A percentile compares a stretch with the other conserved stretches of the same genome.
These are phyloP conservation scores for Capsicum baccatum DNA, from an alignment of 257 asterid genomes.

Conservation along the genomic window DNA sequence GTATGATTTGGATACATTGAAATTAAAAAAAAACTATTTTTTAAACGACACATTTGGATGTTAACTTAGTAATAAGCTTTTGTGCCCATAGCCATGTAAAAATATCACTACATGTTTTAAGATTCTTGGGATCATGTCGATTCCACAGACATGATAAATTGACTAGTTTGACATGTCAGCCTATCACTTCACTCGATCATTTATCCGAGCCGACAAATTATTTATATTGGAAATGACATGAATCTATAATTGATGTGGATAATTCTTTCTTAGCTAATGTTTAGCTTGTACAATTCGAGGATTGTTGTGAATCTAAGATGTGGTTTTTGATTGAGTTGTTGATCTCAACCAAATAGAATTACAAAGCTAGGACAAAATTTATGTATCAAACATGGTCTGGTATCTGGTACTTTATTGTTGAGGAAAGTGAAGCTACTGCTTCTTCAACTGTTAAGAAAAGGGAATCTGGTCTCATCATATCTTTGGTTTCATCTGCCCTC, in stretches of 20 bases:
- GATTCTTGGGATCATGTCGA: background rate
- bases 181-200: too few species aligned
- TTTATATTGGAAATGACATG: background rate
- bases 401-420: slow-evolving; percentile 54
- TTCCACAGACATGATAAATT: too few species aligned
- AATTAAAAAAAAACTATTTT: too few species aligned
- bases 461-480: slow-evolving; percentile 54
- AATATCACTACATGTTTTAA: too few species aligned
- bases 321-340: background rate
- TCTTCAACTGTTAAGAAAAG: slow-evolving; percentile 88
- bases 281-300: slow-evolving; percentile 2
- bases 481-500: slow-evolving; percentile 55
- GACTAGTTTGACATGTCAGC: too few species aligned
- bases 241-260: background rate
- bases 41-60: too few species aligned
- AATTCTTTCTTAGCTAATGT: background rate
- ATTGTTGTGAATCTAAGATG: background rate
- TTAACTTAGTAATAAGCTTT: too few species aligned
- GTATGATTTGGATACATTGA: too few species aligned
- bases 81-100: too few species aligned
- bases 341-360: slow-evolving; percentile 9
- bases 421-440: slow-evolving; percentile 65
- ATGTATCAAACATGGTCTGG: slow-evolving; percentile 34
- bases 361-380: background rate
- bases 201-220: background rate